Conservation (phyloP, 1,284 basidiomycete genomes). For the Chalciporus sp. region DNA sequence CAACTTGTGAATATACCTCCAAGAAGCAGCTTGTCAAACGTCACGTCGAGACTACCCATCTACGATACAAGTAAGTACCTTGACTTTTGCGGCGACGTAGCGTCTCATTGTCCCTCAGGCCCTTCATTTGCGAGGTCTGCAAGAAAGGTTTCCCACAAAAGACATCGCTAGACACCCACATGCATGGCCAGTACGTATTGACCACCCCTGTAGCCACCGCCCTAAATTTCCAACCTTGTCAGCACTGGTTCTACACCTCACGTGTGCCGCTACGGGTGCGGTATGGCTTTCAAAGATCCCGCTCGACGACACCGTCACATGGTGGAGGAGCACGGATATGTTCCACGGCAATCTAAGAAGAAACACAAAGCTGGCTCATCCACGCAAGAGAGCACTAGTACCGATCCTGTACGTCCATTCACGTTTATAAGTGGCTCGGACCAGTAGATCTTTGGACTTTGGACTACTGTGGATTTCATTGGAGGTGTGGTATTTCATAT, state of each 20-base stretch:
- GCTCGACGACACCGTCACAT: constrained; percentile 64
- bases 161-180: constrained; percentile 60
- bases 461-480: constrained; percentile 5
- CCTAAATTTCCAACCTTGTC: constrained; percentile 8
- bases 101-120: constrained; percentile 39
- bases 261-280: constrained; percentile 54
- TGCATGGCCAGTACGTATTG: constrained; percentile 57
- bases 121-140: constrained; percentile 57
- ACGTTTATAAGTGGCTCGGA: constrained; percentile 33
- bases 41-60: constrained; percentile 64
- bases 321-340: constrained; percentile 53
- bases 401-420: constrained; percentile 39
- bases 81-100: constrained; percentile 6
- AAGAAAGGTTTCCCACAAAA: constrained; percentile 60
- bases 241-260: constrained; percentile 61
- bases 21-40: constrained; percentile 71
- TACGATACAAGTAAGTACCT: constrained; percentile 56
- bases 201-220: neutral
- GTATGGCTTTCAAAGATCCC: constrained; percentile 59
- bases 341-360: constrained; percentile 48
- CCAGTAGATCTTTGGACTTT: constrained; percentile 20
- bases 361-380: constrained; percentile 39
- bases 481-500: constrained; percentile 22
- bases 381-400: constrained; percentile 23
- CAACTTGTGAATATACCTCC: constrained; percentile 51